Base-by-base conservation (phyloP, 805 yeast genomes). In the Debaryomyces castellii region DNA sequence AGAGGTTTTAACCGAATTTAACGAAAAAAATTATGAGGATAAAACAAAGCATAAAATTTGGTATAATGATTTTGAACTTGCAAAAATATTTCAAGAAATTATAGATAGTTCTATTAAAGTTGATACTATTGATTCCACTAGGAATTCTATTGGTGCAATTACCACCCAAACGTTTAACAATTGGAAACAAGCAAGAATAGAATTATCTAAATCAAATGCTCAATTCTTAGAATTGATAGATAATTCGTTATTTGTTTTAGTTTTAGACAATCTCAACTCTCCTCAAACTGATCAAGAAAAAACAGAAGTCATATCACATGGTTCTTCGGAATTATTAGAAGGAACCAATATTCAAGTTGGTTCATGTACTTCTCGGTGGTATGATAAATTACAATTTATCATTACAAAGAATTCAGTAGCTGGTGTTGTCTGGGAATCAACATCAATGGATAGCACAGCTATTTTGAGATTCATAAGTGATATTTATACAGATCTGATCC, bases 361-460 rank as follows among this genome's bases (percentile, higher is more conserved):
- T 21, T 71, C 82, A 4, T 80, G 85, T 59, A 77, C 81, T 12
- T 77, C 79, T 39, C 63, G 85, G 45, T 80, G 82, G 77, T 80
- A 80, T 55, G 85, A 80, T 57, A 80, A 80, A 53, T 62, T 80
- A 44, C 82, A 80, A 54, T 58, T 80, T 41, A 68, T 80, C 14
- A 74, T 80, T 8, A 77, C 83, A 3, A 65, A 69, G 34, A 80
- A 80, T 57, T 74, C 83, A 0, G 80, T 78, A 18, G 83, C 82
- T 1, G 85, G 83, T 3, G 70, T 80, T 41, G 79, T 78, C 17
- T 80, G 83, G 78, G 84, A 81, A 51, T 74, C 80, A 10, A 69
- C 81, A 2, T 71, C 78, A 18, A 78, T 78, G 77, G 85, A 80
- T 58, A 74, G 80, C 41, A 80, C 84, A 3, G 76, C 83, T 1